Evolutionary conservation across 371 early-diverging fungal species (phyloP).

Genomic region (Mucor racemosus): DNA sequence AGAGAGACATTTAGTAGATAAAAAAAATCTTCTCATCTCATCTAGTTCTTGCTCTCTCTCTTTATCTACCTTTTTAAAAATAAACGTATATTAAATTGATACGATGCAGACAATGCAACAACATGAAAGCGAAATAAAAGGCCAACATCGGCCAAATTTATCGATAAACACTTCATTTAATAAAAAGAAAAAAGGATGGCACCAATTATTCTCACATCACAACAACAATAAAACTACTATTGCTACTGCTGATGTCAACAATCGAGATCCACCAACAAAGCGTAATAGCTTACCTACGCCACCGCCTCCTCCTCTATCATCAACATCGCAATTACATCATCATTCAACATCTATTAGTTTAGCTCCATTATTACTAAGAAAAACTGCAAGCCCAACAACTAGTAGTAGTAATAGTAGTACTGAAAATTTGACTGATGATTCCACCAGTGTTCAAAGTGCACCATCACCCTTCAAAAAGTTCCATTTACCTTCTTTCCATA

Average conservation of each 20-base stretch:
- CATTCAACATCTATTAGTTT: background rate
- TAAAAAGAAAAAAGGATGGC: conserved; percentile 7
- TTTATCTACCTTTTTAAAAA: background rate
- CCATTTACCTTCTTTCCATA: conserved; percentile 15
- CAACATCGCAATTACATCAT: background rate
- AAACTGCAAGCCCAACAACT: background rate
- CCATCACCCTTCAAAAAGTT: conserved; percentile 10
- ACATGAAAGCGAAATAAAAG: background rate
- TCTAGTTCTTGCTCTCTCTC: background rate
- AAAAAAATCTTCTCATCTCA: background rate
- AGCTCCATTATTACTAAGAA: background rate
- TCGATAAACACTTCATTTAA: background rate
- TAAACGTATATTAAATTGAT: background rate
- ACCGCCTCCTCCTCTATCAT: background rate
- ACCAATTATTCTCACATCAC: background rate
- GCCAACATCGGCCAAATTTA: conserved; percentile 2
- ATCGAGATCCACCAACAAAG: background rate
- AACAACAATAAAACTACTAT: background rate
- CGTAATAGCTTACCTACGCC: background rate
- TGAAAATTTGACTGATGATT: conserved; percentile 1
- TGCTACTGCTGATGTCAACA: background rate
- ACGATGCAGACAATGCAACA: background rate
- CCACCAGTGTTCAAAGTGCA: background rate
- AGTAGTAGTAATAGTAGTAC: background rate
- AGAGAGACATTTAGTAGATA: background rate